A percentile compares a stretch with the other conserved stretches of the same genome.
Evolutionary conservation across 306 rosid species (phyloP).

Genomic region (Hippophae tibetana): DNA sequence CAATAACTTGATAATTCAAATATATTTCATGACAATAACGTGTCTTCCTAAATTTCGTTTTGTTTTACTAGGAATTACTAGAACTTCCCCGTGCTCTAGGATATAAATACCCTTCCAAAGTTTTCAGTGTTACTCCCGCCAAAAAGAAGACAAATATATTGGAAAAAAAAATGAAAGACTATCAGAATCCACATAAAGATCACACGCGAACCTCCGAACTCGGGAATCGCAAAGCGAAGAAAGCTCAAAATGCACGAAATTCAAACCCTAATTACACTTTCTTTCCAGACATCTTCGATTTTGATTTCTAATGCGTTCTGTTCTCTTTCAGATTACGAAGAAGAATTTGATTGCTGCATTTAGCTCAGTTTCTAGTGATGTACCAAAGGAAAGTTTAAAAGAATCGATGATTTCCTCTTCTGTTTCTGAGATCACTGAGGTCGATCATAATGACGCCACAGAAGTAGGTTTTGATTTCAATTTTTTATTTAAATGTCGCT

Average conservation of each 20-base stretch:
- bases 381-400: too few relatives aligned
- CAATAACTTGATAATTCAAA: too few relatives aligned
- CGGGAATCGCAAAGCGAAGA: constrained; percentile 15
- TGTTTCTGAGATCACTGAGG: background rate
- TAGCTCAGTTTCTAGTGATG: constrained; percentile 4
- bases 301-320: constrained; percentile 1
- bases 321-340: constrained; percentile 12
- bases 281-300: background rate
- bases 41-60: too few relatives aligned
- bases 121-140: too few relatives aligned
- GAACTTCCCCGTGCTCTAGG: too few relatives aligned
- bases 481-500: background rate
- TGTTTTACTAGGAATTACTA: too few relatives aligned
- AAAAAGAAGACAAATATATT: too few relatives aligned
- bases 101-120: too few relatives aligned
- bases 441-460: background rate
- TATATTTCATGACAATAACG: too few relatives aligned
- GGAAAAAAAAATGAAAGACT: too few relatives aligned
- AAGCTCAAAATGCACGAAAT: constrained; percentile 2
- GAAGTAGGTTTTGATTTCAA: background rate
- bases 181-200: constrained; percentile 11
- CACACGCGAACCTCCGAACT: constrained; percentile 15
- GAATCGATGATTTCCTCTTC: background rate
- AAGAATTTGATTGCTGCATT: constrained; percentile 16
- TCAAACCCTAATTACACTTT: background rate